Conservation (phyloP, 2,329 filamentous ascomycete genomes). For the Nothophaeocryptopus gaeumannii region DNA sequence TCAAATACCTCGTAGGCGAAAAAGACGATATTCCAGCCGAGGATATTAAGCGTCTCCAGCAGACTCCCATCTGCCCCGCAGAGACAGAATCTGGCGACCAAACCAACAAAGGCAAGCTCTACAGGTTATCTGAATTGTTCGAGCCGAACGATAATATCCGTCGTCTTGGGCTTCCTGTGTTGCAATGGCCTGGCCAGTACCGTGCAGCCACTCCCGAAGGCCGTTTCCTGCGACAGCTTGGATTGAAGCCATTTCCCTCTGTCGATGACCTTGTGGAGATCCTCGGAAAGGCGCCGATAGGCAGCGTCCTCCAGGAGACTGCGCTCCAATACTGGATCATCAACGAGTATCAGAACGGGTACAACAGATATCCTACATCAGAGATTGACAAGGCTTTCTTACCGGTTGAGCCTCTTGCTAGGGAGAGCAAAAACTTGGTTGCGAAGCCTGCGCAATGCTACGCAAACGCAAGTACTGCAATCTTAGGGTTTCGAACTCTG, state of each 20-base stretch:
- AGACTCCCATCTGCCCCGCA: slow-evolving; percentile 77
- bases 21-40: slow-evolving; percentile 79
- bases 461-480: slow-evolving; percentile 70
- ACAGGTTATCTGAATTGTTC: slow-evolving; percentile 75
- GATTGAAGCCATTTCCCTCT: slow-evolving; percentile 68
- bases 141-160: slow-evolving; percentile 72
- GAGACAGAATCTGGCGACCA: slow-evolving; percentile 53
- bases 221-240: slow-evolving; percentile 68
- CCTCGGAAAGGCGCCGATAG: slow-evolving; percentile 63
- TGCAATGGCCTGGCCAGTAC: slow-evolving; percentile 79
- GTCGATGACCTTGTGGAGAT: slow-evolving; percentile 73
- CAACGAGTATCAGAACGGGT: slow-evolving; percentile 75
- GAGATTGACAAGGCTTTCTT: slow-evolving; percentile 51
- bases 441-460: slow-evolving; percentile 76
- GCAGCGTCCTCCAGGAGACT: slow-evolving; percentile 60
- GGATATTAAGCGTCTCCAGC: slow-evolving; percentile 74
- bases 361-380: slow-evolving; percentile 62
- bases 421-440: slow-evolving; percentile 47
- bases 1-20: slow-evolving; percentile 91
- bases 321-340: slow-evolving; percentile 79
- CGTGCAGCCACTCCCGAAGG: slow-evolving; percentile 67
- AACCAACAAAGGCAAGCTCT: slow-evolving; percentile 45
- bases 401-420: slow-evolving; percentile 72
- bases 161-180: slow-evolving; percentile 67
- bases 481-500: slow-evolving; percentile 79